These are phyloP conservation scores for Lonicera japonica DNA, from an alignment of 129 eudicot genomes.

Conservation along the genomic window DNA sequence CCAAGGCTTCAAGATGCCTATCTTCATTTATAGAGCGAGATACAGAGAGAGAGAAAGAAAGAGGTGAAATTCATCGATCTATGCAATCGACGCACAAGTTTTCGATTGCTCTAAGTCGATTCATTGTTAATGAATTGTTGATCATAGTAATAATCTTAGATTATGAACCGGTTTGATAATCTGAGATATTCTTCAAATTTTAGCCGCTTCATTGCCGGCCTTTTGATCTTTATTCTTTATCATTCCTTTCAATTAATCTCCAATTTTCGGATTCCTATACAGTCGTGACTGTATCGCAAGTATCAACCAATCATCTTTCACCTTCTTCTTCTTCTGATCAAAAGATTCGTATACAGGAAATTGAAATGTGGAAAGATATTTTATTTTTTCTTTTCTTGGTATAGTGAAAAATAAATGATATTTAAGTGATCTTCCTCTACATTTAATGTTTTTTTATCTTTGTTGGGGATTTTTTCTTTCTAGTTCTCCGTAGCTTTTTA, in stretches of 20 bases:
- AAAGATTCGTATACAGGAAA: conserved; percentile 30
- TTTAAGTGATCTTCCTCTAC: too few species aligned
- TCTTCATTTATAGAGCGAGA: conserved; percentile 11
- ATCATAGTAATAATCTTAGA: conserved; percentile 4
- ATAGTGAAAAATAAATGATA: too few species aligned
- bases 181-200: conserved; percentile 62
- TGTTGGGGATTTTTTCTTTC: too few species aligned
- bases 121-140: conserved; percentile 8
- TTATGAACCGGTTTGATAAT: conserved; percentile 91
- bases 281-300: conserved; percentile 1
- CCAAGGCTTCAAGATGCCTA: conserved; percentile 70
- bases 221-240: conserved; percentile 64
- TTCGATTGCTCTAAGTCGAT: conserved; percentile 27
- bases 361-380: too few species aligned
- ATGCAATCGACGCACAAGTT: conserved; percentile 34
- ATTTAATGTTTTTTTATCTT: too few species aligned
- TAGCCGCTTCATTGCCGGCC: conserved; percentile 97
- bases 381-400: too few species aligned
- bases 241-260: conserved; percentile 74
- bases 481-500: too few species aligned
- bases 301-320: background rate
- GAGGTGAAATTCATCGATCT: conserved; percentile 14
- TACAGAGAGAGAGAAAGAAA: background rate
- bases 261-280: conserved; percentile 18
- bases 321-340: background rate